Percentiles rank a stretch among this genome's conserved stretches.
Conservation (phyloP, 1,139 yeast species). For the Suhomyces maxii region DNA sequence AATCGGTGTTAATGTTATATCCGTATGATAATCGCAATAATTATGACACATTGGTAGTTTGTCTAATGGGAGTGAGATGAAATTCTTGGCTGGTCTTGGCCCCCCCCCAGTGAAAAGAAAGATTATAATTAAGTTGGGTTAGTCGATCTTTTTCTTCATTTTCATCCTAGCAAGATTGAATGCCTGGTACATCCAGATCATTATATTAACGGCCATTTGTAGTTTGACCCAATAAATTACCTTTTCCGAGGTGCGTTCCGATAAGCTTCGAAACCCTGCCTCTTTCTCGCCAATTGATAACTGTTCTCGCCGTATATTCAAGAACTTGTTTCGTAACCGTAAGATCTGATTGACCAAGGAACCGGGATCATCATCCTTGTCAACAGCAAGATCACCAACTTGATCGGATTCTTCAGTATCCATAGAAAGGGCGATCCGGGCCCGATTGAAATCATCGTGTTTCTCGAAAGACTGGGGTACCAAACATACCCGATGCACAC, state of each 20-base stretch:
- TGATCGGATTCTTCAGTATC: conserved; percentile 57
- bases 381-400: conserved; percentile 11
- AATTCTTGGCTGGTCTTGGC: too few relatives aligned
- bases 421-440: conserved; percentile 41
- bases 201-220: conserved; percentile 53
- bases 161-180: conserved; percentile 7
- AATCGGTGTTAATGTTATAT: too few relatives aligned
- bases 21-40: too few relatives aligned
- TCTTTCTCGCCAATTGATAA: conserved; percentile 68
- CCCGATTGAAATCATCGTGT: conserved; percentile 36
- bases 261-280: conserved; percentile 62
- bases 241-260: conserved; percentile 64
- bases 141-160: neutral
- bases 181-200: conserved; percentile 68
- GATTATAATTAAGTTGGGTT: too few relatives aligned
- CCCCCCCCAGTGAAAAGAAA: too few relatives aligned
- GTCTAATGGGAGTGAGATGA: too few relatives aligned
- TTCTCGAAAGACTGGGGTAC: conserved; percentile 53
- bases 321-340: conserved; percentile 39
- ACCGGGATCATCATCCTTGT: neutral
- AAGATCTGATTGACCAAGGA: conserved; percentile 45
- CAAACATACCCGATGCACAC: conserved; percentile 72
- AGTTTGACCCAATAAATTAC: conserved; percentile 67
- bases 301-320: conserved; percentile 64
- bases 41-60: too few relatives aligned